Conservation (phyloP, 1,284 basidiomycete species). For the Naganishia sp. region DNA sequence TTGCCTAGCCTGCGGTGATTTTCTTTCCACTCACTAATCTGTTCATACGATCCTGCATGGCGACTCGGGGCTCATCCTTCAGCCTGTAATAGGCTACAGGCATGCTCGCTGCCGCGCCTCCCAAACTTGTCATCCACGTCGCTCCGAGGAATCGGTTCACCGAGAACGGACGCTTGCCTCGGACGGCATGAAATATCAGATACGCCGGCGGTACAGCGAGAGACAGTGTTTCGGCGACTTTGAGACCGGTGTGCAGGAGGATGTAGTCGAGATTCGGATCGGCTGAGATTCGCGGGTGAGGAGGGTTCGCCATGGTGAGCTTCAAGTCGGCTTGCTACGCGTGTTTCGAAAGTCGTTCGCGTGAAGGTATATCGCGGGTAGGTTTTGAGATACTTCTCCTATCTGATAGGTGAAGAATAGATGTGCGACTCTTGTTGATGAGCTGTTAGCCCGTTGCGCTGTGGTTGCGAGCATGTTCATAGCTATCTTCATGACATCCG, state of each 20-base stretch:
- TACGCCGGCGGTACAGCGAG: slow-evolving; percentile 48
- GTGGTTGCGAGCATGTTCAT: background rate
- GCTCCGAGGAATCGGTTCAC: slow-evolving; percentile 40
- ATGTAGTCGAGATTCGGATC: slow-evolving; percentile 26
- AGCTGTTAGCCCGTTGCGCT: too few species aligned
- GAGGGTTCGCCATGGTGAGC: slow-evolving; percentile 28
- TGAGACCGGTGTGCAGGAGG: slow-evolving; percentile 31
- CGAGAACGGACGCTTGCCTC: slow-evolving; percentile 41
- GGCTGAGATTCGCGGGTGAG: slow-evolving; percentile 26
- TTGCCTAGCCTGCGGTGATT: background rate
- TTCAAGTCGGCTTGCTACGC: too few species aligned
- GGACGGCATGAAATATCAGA: slow-evolving; percentile 37
- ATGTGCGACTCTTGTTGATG: too few species aligned
- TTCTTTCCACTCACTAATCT: slow-evolving; percentile 44
- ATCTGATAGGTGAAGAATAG: too few species aligned
- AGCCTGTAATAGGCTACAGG: slow-evolving; percentile 39
- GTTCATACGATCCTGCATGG: slow-evolving; percentile 40
- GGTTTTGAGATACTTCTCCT: too few species aligned
- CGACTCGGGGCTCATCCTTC: slow-evolving; percentile 39
- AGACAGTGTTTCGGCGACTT: slow-evolving; percentile 44
- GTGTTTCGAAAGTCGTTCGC: too few species aligned
- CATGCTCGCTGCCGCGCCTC: slow-evolving; percentile 37
- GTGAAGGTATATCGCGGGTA: too few species aligned
- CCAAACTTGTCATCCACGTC: slow-evolving; percentile 34
- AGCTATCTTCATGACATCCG: too few species aligned